Evolutionary conservation across 768 basidiomycete genomes (phyloP).

Genomic region (Suillus ampliporus): DNA sequence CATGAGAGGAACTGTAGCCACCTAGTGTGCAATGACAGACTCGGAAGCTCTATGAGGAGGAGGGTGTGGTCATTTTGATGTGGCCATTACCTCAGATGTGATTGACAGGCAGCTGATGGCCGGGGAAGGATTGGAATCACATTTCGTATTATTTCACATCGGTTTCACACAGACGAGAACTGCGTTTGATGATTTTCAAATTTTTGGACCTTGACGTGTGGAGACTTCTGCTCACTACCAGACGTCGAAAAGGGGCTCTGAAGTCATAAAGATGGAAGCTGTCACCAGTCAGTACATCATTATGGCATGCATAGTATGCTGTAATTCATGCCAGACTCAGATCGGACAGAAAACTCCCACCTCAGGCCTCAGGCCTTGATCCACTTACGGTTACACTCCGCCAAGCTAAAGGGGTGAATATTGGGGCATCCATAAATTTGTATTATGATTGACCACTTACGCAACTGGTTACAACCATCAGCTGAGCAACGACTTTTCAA

Average conservation of each 20-base stretch:
- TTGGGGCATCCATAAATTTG: not conserved
- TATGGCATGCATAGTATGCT: not conserved
- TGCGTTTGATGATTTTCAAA: not conserved
- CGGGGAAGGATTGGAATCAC: not conserved
- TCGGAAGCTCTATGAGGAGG: not conserved
- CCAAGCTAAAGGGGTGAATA: not conserved
- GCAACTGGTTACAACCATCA: not conserved
- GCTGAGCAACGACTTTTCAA: not conserved
- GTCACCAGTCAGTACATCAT: not conserved
- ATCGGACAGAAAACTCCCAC: not conserved
- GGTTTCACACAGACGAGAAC: not conserved
- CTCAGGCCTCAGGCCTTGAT: not conserved
- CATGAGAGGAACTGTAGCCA: not conserved
- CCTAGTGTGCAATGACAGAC: not conserved
- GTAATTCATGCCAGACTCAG: not conserved
- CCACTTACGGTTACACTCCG: too few species aligned
- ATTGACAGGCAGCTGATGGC: constrained; percentile 2
- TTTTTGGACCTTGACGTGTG: not conserved
- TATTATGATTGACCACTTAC: not conserved
- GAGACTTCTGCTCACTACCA: not conserved
- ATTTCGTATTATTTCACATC: not conserved
- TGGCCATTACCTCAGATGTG: not conserved
- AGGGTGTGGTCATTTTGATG: not conserved
- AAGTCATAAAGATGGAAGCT: not conserved
- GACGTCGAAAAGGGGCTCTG: not conserved